These are phyloP conservation scores for Castanea crenata DNA, from an alignment of 306 rosid species.

Conservation along the genomic window DNA sequence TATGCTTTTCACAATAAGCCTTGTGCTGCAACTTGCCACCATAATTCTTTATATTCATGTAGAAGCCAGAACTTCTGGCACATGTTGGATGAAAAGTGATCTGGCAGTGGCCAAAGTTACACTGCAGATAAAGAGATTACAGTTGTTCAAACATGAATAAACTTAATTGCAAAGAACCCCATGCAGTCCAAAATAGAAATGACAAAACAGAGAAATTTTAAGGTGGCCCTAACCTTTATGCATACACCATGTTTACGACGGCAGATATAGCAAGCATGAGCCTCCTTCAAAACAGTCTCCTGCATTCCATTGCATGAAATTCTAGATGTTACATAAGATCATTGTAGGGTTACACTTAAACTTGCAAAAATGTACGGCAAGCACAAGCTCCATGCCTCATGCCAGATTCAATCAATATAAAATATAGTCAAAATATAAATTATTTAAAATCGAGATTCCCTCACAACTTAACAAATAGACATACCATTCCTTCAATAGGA, in stretches of 20 bases:
- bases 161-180: slow-evolving; percentile 7
- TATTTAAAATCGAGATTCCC: not conserved
- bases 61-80: slow-evolving; percentile 84
- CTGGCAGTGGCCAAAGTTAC: slow-evolving; percentile 91
- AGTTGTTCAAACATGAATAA: slow-evolving; percentile 14
- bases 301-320: slow-evolving; percentile 31
- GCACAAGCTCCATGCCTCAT: slow-evolving; percentile 2
- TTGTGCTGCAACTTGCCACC: slow-evolving; percentile 87
- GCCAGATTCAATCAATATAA: not conserved
- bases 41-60: slow-evolving; percentile 60
- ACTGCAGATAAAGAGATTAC: slow-evolving; percentile 52
- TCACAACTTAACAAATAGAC: slow-evolving; percentile 25
- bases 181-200: not conserved
- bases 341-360: slow-evolving; percentile 1
- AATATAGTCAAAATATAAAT: not conserved
- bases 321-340: not conserved
- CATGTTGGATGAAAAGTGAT: slow-evolving; percentile 84
- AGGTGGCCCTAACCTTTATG: slow-evolving; percentile 57
- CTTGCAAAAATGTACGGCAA: not conserved
- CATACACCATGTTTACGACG: slow-evolving; percentile 74
- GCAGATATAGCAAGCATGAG: slow-evolving; percentile 69
- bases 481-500: slow-evolving; percentile 84
- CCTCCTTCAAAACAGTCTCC: slow-evolving; percentile 63
- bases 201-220: slow-evolving; percentile 4
- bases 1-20: slow-evolving; percentile 94